Base-by-base conservation (phyloP, 2,329 filamentous ascomycete genomes). In the Colletotrichum tropicicola region DNA sequence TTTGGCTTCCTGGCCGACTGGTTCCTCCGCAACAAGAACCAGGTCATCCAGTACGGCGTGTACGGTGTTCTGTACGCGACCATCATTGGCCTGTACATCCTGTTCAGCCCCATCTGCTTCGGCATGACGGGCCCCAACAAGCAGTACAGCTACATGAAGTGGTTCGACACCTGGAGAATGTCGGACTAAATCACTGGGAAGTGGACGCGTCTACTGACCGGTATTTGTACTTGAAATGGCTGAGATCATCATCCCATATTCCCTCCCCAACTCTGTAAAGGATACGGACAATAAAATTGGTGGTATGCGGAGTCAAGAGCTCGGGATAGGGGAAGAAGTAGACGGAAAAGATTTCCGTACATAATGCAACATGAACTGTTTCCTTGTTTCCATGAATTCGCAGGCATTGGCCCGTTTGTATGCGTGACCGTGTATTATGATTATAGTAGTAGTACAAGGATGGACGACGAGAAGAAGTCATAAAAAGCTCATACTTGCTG, bases 91-190 rank as follows among this genome's bases (percentile, higher is more conserved):
- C 85, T 98, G 43, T 99, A 98, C 81, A 85, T 94, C 73, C 85
- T 92, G 73, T 99, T 99, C 83, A 91, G 95, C 70, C 94, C 92
- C 21, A 94, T 99, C 74, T 96, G 93, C 78, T 99, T 97, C 84
- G 96, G 96, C 66, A 99, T 99, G 93, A 89, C 90, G 62, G 96
- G 96, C 13, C 82, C 87, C 66, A 93, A 93, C 80, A 86, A 87
- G 78, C 83, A 98, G 76, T 99, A 95, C 87, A 87, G 84, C 72
- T 94, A 98, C 82, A 84, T 99, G 82, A 97, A 93, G 84, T 99
- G 96, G 96, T 92, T 98, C 71, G 87, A 90, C 69, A 88, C 82
- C 69, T 99, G 95, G 95, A 91, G 88, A 74, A 91, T 97, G 72
- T 89, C 90, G 45, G 93, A 96, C 65, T 67, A 61, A 47, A 15